Evolutionary conservation across 2,329 filamentous ascomycete species (phyloP).

Genomic region (Chrysosporium queenslandicum): DNA sequence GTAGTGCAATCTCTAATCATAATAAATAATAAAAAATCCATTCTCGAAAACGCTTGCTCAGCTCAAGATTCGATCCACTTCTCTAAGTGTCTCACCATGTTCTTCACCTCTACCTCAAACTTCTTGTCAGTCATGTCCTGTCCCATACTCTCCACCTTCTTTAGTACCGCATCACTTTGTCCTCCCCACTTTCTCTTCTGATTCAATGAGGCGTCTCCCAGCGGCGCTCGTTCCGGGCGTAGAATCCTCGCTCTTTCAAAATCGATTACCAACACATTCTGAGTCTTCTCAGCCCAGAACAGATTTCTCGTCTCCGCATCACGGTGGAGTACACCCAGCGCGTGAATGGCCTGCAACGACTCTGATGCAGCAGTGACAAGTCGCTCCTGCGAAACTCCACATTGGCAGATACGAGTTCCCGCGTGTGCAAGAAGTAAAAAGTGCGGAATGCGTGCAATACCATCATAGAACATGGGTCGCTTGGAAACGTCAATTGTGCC

Average conservation of each 20-base stretch:
- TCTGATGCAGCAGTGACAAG: neutral
- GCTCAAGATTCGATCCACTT: too few relatives aligned
- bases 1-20: too few relatives aligned
- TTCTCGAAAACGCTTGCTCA: too few relatives aligned
- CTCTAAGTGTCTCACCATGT: too few relatives aligned
- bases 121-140: too few relatives aligned
- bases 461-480: conserved; percentile 11
- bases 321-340: conserved; percentile 9
- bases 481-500: conserved; percentile 16
- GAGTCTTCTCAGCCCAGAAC: conserved; percentile 14
- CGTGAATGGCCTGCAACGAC: conserved; percentile 13
- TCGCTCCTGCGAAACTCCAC: neutral
- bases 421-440: conserved; percentile 14
- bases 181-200: too few relatives aligned
- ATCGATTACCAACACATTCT: conserved; percentile 14
- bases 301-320: conserved; percentile 10
- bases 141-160: too few relatives aligned
- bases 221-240: too few relatives aligned
- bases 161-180: too few relatives aligned
- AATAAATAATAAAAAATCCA: too few relatives aligned
- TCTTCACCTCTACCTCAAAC: too few relatives aligned
- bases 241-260: conserved; percentile 13
- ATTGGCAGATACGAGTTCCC: neutral
- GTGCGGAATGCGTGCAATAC: conserved; percentile 11
- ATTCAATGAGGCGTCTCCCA: too few relatives aligned